phyloP scores from a whole-genome alignment of 2,329 filamentous ascomycete species.

The Malbranchea zuffiana region DNA sequence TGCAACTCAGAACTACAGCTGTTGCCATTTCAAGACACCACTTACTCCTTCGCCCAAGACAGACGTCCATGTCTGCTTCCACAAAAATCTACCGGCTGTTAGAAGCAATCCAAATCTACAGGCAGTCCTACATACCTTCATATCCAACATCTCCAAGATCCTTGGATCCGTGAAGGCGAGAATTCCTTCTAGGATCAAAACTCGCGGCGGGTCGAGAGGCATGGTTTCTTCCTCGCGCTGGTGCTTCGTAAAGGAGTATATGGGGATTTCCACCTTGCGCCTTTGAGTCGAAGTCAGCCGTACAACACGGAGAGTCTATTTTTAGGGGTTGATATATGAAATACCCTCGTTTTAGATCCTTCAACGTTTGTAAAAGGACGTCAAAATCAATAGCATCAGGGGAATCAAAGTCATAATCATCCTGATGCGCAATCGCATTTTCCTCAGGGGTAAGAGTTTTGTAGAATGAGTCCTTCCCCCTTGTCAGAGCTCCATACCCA shows the following conservation, averaged over 20 bases:
- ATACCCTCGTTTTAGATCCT: conserved; percentile 85
- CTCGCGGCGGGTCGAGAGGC: conserved; percentile 89
- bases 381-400: conserved; percentile 95
- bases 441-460: conserved; percentile 73
- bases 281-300: conserved; percentile 4
- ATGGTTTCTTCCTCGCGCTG: conserved; percentile 67
- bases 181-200: conserved; percentile 90
- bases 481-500: conserved; percentile 7
- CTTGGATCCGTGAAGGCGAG: conserved; percentile 84
- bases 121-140: conserved; percentile 52
- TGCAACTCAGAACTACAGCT: no score
- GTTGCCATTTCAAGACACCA: no score
- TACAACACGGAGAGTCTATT: not conserved
- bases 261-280: conserved; percentile 64
- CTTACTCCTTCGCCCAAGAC: conserved; percentile 75
- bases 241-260: conserved; percentile 93
- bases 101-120: not conserved
- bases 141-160: conserved; percentile 76
- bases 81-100: conserved; percentile 64
- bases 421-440: conserved; percentile 68
- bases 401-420: conserved; percentile 93
- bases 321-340: no score
- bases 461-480: conserved; percentile 81
- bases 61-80: conserved; percentile 90
- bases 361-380: conserved; percentile 63